Evolutionary conservation across 1,284 basidiomycete genomes (phyloP), one percentile per base, ranked within the genome.

Genomic region (Rhodofomes roseus): DNA sequence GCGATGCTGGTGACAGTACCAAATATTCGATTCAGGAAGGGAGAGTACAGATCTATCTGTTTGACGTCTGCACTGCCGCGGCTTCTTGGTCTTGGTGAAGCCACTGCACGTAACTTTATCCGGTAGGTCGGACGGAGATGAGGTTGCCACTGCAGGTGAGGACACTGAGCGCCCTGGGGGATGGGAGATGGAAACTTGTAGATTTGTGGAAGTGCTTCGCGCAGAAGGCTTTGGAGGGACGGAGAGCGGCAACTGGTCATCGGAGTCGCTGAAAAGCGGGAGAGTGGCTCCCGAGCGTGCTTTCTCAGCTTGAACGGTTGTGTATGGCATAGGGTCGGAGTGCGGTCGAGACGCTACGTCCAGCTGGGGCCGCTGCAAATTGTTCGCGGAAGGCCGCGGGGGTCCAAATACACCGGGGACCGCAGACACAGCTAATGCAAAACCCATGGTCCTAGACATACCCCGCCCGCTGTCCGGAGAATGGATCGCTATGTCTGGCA

Each of bases 1-100:
- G 44, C 74, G 75, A 67, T 93, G 90, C 68, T 89, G 84, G 70
- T 77, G 77, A 66, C 90, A 93, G 68, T 85, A 92, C 72, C 22
- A 74, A n/a, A n/a, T 69, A 37, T 76, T 75, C 9, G 71, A 25
- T 68, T 65, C 12, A 74, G 71, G 44, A 83, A 72, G 2, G 79
- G 16, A 25, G 31, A 36, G 75, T 36, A 77, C 73, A 2, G 77
- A 76, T 18, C 75, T 68, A 65, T 85, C 87, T 40, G 90, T 81
- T 66, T 76, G 76, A 55, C 87, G 81, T 53, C 78, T 80, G 66
- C 90, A 93, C 31, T 75, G 81, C 63, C 81, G 83, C 8, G 31
- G 31, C 11, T 34, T 34, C 31, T 84, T 83, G 12, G 81, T 76
- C 68, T 85, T 85, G n/a, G 89, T 92, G 36, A 80, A 76, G 4